These are phyloP conservation scores for Nakataea oryzae DNA, from an alignment of 2,329 filamentous ascomycete genomes.

Conservation along the genomic window DNA sequence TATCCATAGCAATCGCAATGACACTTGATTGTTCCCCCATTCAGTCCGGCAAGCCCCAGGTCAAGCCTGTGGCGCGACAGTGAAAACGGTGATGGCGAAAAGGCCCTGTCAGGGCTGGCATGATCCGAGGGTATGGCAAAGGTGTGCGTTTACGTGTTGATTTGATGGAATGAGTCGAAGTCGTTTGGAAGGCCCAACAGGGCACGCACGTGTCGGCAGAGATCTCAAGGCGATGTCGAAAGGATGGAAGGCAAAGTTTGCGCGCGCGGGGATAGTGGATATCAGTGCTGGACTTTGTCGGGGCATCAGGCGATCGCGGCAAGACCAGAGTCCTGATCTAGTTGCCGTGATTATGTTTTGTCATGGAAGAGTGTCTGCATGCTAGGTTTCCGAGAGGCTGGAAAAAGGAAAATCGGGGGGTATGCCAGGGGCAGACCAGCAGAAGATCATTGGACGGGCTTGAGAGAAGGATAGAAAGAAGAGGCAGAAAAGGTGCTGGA, in stretches of 20 bases:
- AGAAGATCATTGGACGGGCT: not conserved
- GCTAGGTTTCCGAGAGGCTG: not conserved
- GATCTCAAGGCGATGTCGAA: not conserved
- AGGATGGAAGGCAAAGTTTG: not conserved
- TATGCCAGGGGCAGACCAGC: not conserved
- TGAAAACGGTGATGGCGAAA: not conserved
- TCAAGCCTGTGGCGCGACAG: not conserved
- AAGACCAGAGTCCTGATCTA: not conserved
- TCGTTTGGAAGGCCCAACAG: not conserved
- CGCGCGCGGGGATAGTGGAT: too few relatives aligned
- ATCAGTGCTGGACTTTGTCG: not conserved
- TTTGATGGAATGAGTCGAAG: not conserved
- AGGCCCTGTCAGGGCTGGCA: too few relatives aligned
- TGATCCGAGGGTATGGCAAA: not conserved
- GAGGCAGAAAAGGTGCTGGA: not conserved
- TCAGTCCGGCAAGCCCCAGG: not conserved
- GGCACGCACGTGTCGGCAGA: too few relatives aligned
- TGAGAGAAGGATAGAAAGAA: not conserved
- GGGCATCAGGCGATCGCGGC: too few relatives aligned
- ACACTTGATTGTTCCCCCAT: not conserved
- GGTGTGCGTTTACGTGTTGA: not conserved
- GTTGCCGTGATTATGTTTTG: not conserved
- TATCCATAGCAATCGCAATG: not conserved
- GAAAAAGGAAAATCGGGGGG: not conserved
- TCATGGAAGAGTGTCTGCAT: not conserved